Evolutionary conservation across 2,329 filamentous ascomycete genomes (phyloP).

Genomic region (Trichoderma atrobrunneum): DNA sequence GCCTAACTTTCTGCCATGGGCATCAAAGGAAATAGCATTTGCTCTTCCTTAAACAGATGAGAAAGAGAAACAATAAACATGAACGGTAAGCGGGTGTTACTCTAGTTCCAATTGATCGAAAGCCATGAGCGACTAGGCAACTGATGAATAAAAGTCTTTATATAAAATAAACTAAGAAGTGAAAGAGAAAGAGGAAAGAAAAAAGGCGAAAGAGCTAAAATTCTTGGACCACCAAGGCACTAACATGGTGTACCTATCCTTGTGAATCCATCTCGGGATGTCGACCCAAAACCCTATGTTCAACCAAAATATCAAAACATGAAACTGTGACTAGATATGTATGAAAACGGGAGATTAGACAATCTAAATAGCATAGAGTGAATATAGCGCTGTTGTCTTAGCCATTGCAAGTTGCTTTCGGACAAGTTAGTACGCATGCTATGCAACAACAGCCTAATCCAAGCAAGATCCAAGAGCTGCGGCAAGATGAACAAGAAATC

Average conservation of each 20-base stretch:
- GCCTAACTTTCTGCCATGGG: too few species aligned
- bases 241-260: background rate
- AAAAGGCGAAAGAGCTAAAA: background rate
- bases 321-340: background rate
- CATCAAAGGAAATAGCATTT: too few species aligned
- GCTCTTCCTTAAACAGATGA: background rate
- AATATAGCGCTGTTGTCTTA: background rate
- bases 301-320: background rate
- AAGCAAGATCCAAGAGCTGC: background rate
- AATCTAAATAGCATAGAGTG: background rate
- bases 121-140: background rate
- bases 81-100: background rate
- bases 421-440: background rate
- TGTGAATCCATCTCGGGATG: background rate
- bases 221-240: background rate
- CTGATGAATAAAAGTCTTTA: too few species aligned
- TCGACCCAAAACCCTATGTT: background rate
- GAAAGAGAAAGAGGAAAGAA: background rate
- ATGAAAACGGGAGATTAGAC: background rate
- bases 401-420: background rate
- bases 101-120: background rate
- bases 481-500: background rate
- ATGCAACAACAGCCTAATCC: background rate
- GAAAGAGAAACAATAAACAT: background rate
- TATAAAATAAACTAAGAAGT: background rate